These are phyloP conservation scores for Brettanomyces bruxellensis DNA, from an alignment of 805 yeast species.

Conservation along the genomic window DNA sequence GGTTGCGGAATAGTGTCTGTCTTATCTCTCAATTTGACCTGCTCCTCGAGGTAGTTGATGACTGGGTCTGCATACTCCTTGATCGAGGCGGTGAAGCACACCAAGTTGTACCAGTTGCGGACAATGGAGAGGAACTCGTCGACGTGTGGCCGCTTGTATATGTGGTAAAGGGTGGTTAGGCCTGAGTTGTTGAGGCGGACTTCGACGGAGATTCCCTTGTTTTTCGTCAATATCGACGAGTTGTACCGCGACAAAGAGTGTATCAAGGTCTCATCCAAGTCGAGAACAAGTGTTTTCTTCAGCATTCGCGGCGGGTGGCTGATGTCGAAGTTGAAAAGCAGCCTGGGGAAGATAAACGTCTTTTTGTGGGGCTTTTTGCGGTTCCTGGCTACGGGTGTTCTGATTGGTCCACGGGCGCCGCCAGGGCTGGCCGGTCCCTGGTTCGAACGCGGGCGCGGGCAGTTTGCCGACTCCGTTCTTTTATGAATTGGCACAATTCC, in stretches of 20 bases:
- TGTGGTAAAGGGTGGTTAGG: slow-evolving; percentile 76
- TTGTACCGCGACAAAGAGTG: slow-evolving; percentile 76
- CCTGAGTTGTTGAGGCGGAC: slow-evolving; percentile 54
- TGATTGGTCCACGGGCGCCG: background rate
- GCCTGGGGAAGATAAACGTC: slow-evolving; percentile 25
- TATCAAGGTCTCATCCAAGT: slow-evolving; percentile 88
- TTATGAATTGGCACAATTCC: slow-evolving; percentile 7
- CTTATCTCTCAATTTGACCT: slow-evolving; percentile 26
- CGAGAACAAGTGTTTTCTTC: slow-evolving; percentile 67
- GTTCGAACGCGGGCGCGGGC: too few relatives aligned
- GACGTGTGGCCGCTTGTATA: slow-evolving; percentile 87
- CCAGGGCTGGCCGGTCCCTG: background rate
- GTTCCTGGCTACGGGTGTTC: background rate
- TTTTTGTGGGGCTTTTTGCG: slow-evolving; percentile 12
- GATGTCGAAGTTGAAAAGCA: slow-evolving; percentile 25
- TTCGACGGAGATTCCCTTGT: slow-evolving; percentile 68
- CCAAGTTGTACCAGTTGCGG: slow-evolving; percentile 78
- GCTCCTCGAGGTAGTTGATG: slow-evolving; percentile 80
- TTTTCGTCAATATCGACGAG: slow-evolving; percentile 31
- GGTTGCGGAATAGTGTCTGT: background rate
- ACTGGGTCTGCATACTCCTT: slow-evolving; percentile 96
- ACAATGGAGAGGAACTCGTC: slow-evolving; percentile 75
- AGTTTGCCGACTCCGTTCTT: too few relatives aligned
- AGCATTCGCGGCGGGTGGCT: slow-evolving; percentile 23
- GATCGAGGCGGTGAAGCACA: slow-evolving; percentile 91